Conservation (phyloP, 2,329 filamentous ascomycete species). For the Onygenales sp. region DNA sequence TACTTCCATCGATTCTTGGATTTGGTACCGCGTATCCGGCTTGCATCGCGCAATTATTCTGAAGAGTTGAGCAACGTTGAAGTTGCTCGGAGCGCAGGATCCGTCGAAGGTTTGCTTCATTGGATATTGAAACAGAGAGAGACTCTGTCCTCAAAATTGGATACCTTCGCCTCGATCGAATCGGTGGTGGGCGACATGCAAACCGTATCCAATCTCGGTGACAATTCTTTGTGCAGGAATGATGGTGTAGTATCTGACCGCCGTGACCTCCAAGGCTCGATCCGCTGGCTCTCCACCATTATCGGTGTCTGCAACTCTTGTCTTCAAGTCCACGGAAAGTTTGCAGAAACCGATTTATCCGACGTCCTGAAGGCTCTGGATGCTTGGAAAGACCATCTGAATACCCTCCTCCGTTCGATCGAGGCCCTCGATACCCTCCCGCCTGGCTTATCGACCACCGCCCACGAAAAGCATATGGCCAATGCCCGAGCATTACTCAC, state of each 20-base stretch:
- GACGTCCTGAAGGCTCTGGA: conserved; percentile 38
- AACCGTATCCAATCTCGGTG: conserved; percentile 21
- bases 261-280: conserved; percentile 18
- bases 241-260: conserved; percentile 7
- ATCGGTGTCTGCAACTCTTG: conserved; percentile 54
- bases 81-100: conserved; percentile 66
- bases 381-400: conserved; percentile 43
- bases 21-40: conserved; percentile 58
- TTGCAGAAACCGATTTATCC: conserved; percentile 47
- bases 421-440: conserved; percentile 43
- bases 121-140: conserved; percentile 31
- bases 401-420: conserved; percentile 34
- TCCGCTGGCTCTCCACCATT: conserved; percentile 60
- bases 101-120: conserved; percentile 75
- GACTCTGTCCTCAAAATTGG: conserved; percentile 23
- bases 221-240: conserved; percentile 17
- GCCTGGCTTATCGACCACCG: conserved; percentile 32
- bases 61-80: conserved; percentile 78
- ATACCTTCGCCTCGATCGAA: conserved; percentile 21
- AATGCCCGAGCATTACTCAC: conserved; percentile 20
- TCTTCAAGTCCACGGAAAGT: conserved; percentile 56
- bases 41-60: conserved; percentile 62
- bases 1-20: conserved; percentile 74
- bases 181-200: conserved; percentile 22
- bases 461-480: conserved; percentile 20